phyloP scores from a whole-genome alignment of 768 basidiomycete genomes.

The Cystofilobasidium capitatum region DNA sequence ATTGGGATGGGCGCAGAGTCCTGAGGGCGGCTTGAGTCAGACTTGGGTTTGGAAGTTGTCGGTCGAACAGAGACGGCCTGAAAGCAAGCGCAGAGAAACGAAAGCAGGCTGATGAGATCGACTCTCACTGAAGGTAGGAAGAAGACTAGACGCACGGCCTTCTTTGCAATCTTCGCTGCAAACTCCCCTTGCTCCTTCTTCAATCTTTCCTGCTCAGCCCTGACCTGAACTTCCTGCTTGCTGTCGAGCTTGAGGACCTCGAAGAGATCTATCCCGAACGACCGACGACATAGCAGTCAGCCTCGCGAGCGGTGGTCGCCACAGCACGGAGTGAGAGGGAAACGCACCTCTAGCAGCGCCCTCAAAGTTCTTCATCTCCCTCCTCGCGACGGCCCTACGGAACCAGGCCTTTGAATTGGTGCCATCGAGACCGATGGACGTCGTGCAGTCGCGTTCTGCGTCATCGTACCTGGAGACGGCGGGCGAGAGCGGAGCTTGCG shows the following conservation, averaged over 20 bases:
- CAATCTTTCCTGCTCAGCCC: slow-evolving; percentile 15
- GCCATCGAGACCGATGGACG: slow-evolving; percentile 4
- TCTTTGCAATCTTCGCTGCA: not conserved
- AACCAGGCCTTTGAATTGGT: slow-evolving; percentile 22
- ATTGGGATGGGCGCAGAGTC: not conserved
- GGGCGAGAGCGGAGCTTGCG: not conserved
- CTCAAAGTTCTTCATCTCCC: not conserved
- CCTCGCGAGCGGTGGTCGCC: not conserved
- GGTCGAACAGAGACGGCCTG: not conserved
- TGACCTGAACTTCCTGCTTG: not conserved
- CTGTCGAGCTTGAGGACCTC: slow-evolving; percentile 15
- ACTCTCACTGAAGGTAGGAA: no score
- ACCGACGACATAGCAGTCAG: not conserved
- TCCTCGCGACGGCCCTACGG: slow-evolving; percentile 12
- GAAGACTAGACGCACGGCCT: not conserved
- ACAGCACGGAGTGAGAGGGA: not conserved
- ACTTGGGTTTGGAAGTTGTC: not conserved
- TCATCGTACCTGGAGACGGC: not conserved
- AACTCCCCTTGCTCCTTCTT: not conserved
- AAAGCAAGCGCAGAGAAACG: not conserved
- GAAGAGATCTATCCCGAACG: slow-evolving; percentile 2
- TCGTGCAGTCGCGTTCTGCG: slow-evolving; percentile 25
- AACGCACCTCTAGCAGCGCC: slow-evolving; percentile 8
- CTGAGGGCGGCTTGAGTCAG: not conserved
- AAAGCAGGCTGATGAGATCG: no score